Evolutionary conservation across 1,284 basidiomycete species (phyloP).

Genomic region (Xerocomus minutiporus): DNA sequence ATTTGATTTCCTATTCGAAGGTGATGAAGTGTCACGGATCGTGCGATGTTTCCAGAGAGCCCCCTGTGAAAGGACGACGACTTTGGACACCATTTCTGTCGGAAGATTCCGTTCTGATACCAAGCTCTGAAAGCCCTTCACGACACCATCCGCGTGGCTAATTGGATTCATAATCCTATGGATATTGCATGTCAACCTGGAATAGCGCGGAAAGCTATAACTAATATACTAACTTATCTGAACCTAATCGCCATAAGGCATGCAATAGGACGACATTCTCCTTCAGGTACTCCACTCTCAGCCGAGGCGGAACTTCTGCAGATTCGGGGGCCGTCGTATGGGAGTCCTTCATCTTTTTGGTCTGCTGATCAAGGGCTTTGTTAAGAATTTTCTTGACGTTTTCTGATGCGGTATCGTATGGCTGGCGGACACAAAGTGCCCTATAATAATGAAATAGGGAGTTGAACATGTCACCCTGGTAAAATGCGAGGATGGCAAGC

Average conservation of each 20-base stretch:
- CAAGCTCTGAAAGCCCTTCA: slow-evolving; percentile 52
- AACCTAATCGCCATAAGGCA: slow-evolving; percentile 61
- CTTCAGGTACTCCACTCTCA: slow-evolving; percentile 60
- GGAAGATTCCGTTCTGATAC: slow-evolving; percentile 70
- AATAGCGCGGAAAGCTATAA: background rate
- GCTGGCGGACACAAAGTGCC: slow-evolving; percentile 80
- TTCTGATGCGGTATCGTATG: slow-evolving; percentile 83
- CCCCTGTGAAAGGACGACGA: slow-evolving; percentile 71
- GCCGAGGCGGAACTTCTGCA: slow-evolving; percentile 36
- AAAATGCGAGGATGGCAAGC: slow-evolving; percentile 87
- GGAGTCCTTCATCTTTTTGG: slow-evolving; percentile 40
- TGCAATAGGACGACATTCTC: slow-evolving; percentile 70
- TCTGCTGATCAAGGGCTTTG: slow-evolving; percentile 57
- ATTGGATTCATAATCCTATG: slow-evolving; percentile 19
- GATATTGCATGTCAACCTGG: background rate
- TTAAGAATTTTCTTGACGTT: slow-evolving; percentile 75
- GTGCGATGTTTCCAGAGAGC: slow-evolving; percentile 81
- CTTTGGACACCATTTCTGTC: slow-evolving; percentile 70
- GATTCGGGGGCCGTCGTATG: slow-evolving; percentile 29
- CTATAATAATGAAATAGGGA: slow-evolving; percentile 88
- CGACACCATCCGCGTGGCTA: slow-evolving; percentile 39
- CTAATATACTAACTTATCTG: slow-evolving; percentile 50
- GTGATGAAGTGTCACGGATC: slow-evolving; percentile 44
- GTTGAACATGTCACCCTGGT: slow-evolving; percentile 76
- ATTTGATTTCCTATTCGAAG: slow-evolving; percentile 30